phyloP scores from a whole-genome alignment of 495 filamentous ascomycete genomes.

The Xylaria acuta region DNA sequence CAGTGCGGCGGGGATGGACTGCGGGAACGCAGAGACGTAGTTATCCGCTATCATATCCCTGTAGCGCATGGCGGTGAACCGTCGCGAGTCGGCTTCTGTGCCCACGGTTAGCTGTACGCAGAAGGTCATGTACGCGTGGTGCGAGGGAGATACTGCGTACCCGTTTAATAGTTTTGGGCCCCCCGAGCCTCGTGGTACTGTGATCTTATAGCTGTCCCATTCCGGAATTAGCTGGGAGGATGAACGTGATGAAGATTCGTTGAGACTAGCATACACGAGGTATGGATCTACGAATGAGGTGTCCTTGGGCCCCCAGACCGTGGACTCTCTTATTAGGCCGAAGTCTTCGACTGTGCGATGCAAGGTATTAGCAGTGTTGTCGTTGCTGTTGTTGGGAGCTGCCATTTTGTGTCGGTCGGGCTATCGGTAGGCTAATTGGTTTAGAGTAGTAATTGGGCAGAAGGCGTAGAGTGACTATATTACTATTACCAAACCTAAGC shows the following conservation, averaged over 20 bases:
- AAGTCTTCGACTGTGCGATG: conserved; percentile 10
- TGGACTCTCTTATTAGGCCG: neutral
- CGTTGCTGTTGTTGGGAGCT: neutral
- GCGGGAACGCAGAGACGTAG: neutral
- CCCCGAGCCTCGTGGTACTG: neutral
- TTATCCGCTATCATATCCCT: conserved; percentile 21
- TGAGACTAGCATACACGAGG: neutral
- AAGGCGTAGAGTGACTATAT: neutral
- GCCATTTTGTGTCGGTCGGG: neutral
- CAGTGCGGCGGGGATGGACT: neutral
- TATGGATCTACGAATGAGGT: conserved; percentile 20
- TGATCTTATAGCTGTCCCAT: conserved; percentile 16
- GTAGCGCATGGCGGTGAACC: conserved; percentile 18
- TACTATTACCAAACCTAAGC: neutral
- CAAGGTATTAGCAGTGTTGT: neutral
- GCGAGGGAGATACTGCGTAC: conserved; percentile 16
- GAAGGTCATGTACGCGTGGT: conserved; percentile 23
- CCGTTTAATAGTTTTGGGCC: neutral
- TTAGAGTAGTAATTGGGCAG: neutral
- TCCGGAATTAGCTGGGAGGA: neutral
- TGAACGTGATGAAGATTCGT: neutral
- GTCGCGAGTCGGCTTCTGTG: neutral
- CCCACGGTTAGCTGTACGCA: neutral
- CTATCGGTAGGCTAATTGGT: neutral
- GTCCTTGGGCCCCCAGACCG: conserved; percentile 6